Percentiles rank a stretch among this genome's conserved stretches.
phyloP scores from a whole-genome alignment of 2,329 filamentous ascomycete genomes.

The Aspergillus fischeri region DNA sequence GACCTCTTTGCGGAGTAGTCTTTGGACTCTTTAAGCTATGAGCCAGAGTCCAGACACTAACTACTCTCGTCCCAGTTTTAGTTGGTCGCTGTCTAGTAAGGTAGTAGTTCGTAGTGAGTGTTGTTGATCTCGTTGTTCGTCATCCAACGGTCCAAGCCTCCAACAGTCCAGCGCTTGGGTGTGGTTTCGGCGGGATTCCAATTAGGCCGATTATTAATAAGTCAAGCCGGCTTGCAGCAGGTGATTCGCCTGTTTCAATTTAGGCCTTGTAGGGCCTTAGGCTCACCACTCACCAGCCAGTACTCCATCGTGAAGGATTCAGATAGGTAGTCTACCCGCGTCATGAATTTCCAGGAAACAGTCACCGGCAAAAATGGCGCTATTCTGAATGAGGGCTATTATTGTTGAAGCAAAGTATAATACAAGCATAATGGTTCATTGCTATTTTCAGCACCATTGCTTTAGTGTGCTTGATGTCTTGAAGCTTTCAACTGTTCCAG shows the following conservation, averaged over 20 bases:
- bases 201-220: not conserved
- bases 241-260: not conserved
- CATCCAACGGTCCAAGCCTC: not conserved
- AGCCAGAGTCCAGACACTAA: not conserved
- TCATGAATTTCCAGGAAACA: too few relatives aligned
- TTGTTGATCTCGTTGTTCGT: not conserved
- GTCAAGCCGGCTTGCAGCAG: not conserved
- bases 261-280: not conserved
- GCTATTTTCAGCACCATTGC: not conserved
- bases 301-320: not conserved
- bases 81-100: not conserved
- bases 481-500: not conserved
- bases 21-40: not conserved
- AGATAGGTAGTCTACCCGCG: too few relatives aligned
- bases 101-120: not conserved
- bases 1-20: not conserved
- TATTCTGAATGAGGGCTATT: not conserved
- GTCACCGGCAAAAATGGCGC: not conserved
- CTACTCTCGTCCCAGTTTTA: not conserved
- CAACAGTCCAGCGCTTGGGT: not conserved
- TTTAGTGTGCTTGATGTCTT: not conserved
- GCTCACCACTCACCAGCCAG: not conserved
- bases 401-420: not conserved
- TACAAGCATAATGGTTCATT: not conserved
- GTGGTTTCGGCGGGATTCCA: not conserved